Base-by-base conservation (phyloP, 352 stramenopile genomes). In the Phytophthora rubi region DNA sequence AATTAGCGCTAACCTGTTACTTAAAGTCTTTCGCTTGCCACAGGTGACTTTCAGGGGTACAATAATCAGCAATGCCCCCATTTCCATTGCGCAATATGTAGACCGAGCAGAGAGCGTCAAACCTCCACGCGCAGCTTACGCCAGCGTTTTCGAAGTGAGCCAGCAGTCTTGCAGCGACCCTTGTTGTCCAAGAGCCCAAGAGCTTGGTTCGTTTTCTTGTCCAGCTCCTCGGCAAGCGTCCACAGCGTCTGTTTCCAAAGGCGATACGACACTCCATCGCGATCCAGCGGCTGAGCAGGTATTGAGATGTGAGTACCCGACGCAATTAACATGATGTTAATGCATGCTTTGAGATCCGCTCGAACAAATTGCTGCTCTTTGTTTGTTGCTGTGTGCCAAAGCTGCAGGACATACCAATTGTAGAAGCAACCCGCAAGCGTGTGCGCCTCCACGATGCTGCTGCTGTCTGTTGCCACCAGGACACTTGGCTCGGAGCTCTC, bases 351-450 rank as follows among this genome's bases (percentile, higher is more conserved):
- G 39, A 47, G 39, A 8, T 47, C 12, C n/a, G 39, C 39, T 47
- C 39, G 1, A 47, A 13, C 13, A 47, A 18, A 47, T 18, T 18
- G 15, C 39, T 18, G 39, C 13, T 47, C 18, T 47, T 47, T 47
- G 39, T 47, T 47, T 47, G 39, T 45, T 45, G 37, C 37, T 45
- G 37, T 45, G 15, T 45, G 10, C 37, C 37, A 45, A 45, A 16
- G 37, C 18, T 18, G 37, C 4, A 45, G 42, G 44, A 52, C n/a
- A 52, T 52, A 28, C n/a, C 45, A 52, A 28, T 52, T 52, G n/a
- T 28, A 52, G 45, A 52, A 52, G 45, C n/a, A 52, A 28, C 6
- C 45, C 7, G 45, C 45, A 28, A 52, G 45, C n/a, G n/a, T 52
- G 39, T 21, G 39, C 13, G 39, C 39, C 39, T 47, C 39, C 13